Base-by-base conservation (phyloP, 1,284 basidiomycete genomes). In the Phellopilus nigrolimitatus region DNA sequence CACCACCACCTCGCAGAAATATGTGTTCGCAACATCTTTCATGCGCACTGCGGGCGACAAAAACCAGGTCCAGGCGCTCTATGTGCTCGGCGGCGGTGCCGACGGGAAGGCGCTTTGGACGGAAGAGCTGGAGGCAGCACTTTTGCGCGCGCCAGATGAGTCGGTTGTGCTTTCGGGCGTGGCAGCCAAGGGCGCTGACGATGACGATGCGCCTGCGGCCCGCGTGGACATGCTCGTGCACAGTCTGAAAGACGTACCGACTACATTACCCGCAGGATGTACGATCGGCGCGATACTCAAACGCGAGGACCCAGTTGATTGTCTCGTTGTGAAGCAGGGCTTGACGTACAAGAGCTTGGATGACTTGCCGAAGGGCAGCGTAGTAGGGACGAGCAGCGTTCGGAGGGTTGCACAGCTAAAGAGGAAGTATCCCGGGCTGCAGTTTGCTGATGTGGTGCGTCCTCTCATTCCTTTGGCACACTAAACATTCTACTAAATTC, bases 341-440 rank as follows among this genome's bases (percentile, higher is more conserved):
- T 69, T 85, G 60, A 63, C 69, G 4, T 95, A 88, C 75, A 88
- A 77, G 66, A 76, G 69, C 1, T 71, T 99, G 47, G 86, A 87
- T 44, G 94, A 98, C 44, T 66, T 99, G 45, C 94, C 95, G 1
- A 77, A 81, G 9, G 95, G 94, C 12, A 88, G 86, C 57, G 88
- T 95, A 17, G 83, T 99, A 10, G 97, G 97, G 8, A 98, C 97
- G 30, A 92, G 92, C 57, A 95, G 91, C 62, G 91, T 99, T 19
- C 77, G 97, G 49, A 73, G 97, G 53, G 86, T 97, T 34, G 95
- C 97, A 2, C 95, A 98, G 68, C 68, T 99, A 53, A 85, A 85
- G 67, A 78, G 88, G 58, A 77, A 74, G 44, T 95, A 84, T 68
- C 91, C 91, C 0, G 70, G 78, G 47, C 74, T 99, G 44, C 76